A percentile compares a stretch with the other conserved stretches of the same genome.
Conservation (phyloP, 148 eudicot genomes). For the Rhododendron griersonianum region DNA sequence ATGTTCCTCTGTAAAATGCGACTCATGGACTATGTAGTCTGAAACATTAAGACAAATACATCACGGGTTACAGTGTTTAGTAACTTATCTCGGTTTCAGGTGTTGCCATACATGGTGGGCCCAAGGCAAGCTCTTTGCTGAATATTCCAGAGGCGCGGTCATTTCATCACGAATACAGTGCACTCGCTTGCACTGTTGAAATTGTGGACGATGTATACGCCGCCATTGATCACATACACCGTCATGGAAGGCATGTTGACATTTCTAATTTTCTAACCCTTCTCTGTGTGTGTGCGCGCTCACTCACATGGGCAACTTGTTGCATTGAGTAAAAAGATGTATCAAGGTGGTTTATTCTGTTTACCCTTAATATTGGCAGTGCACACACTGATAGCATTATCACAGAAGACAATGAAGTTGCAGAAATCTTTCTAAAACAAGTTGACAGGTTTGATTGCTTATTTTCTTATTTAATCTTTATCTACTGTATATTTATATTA, state of each 20-base stretch:
- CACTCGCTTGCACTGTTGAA: conserved; percentile 89
- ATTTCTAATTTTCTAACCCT: neutral
- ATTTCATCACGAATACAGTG: conserved; percentile 79
- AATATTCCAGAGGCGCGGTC: conserved; percentile 59
- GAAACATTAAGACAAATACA: neutral
- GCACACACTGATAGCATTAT: conserved; percentile 86
- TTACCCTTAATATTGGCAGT: conserved; percentile 35
- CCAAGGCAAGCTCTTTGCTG: conserved; percentile 57
- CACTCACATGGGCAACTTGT: neutral
- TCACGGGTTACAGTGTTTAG: neutral
- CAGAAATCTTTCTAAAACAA: conserved; percentile 64
- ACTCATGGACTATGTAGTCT: neutral
- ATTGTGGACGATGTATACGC: conserved; percentile 82
- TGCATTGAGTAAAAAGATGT: neutral
- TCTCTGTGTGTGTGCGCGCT: neutral
- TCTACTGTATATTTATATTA: neutral
- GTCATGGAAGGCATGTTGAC: conserved; percentile 73
- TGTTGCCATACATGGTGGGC: conserved; percentile 76
- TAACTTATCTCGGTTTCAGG: conserved; percentile 38
- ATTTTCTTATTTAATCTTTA: neutral
- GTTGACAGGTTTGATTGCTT: conserved; percentile 71
- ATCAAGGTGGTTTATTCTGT: neutral
- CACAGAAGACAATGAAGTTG: conserved; percentile 69
- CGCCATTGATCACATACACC: conserved; percentile 89
- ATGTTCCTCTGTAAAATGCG: neutral